Base-by-base conservation (phyloP, 352 stramenopile genomes). In the Phytophthora nicotianae region DNA sequence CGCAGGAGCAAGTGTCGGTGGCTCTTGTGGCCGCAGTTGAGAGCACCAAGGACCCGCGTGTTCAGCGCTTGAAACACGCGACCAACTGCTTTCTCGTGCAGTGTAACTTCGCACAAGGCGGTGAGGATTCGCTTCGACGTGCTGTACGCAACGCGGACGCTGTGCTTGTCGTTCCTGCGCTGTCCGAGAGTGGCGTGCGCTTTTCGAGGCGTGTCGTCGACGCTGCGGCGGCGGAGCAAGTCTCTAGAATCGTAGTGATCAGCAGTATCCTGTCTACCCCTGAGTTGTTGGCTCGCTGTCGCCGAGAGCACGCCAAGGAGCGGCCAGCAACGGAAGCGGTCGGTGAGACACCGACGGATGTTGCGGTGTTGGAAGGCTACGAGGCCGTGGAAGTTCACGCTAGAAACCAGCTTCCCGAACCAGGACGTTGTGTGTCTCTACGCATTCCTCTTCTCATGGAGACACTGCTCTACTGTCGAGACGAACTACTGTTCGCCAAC, bases 371-470 rank as follows among this genome's bases (percentile, higher is more conserved):
- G 5, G 52, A 75, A 9, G 79, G 78, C 0, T 91, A 86, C 60
- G 82, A 90, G 58, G 81, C 76, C 1, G 71, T 91, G 13, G 84
- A 93, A 62, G 81, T 72, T 38, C 79, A 93, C 41, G 84, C 81
- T n/a, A 65, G 79, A 29, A 67, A 37, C 19, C 21, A 70, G 8
- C 60, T 81, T 3, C 54, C 57, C 13, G 83, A 88, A 47, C 58
- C 29, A 54, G 62, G 68, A 7, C 65, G 72, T 33, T 83, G 68
- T 65, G 74, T 93, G 23, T 77, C 67, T 45, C 63, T 93, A 16
- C 79, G 84, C 2, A 78, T 91, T 50, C 84, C 84, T 19, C 48
- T 91, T 21, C 65, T 91, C 38, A 91, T 93, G 84, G 84, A 93
- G 58, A 87, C 80, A 21, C 63, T 91, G 27, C 63, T 91, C 11